Evolutionary conservation across 441 rosid species (phyloP).

Genomic region (Codiaeum variegatum): DNA sequence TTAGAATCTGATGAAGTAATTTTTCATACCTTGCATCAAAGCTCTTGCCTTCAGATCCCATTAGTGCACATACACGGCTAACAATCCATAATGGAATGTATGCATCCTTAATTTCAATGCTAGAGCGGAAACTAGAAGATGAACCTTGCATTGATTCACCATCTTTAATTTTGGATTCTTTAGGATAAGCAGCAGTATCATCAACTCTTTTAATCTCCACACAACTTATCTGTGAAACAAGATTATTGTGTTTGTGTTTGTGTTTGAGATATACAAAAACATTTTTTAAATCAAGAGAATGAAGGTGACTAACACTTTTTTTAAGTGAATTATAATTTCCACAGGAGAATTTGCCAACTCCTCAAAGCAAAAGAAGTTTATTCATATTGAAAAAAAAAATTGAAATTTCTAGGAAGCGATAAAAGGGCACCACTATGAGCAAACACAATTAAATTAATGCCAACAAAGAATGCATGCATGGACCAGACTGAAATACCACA

Average conservation of each 20-base stretch:
- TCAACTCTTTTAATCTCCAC: constrained; percentile 55
- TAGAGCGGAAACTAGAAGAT: constrained; percentile 35
- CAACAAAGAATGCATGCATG: too few relatives aligned
- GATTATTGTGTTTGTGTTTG: too few relatives aligned
- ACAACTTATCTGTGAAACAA: constrained; percentile 69
- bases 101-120: constrained; percentile 63
- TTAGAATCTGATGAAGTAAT: constrained; percentile 8
- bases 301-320: not conserved
- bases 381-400: not conserved
- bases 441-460: not conserved
- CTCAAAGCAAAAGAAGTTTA: not conserved
- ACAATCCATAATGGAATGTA: constrained; percentile 87
- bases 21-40: constrained; percentile 77
- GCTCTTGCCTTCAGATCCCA: constrained; percentile 49
- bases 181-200: constrained; percentile 24
- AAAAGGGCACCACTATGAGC: not conserved
- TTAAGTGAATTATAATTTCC: not conserved
- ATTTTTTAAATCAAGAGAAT: constrained; percentile 8
- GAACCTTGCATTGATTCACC: constrained; percentile 25
- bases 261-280: not conserved
- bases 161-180: constrained; percentile 21
- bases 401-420: not conserved
- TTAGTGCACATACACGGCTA: constrained; percentile 54
- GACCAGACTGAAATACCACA: not conserved
- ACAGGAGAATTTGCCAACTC: not conserved